Evolutionary conservation across 2,329 filamentous ascomycete genomes (phyloP).

Genomic region (Pseudogymnoascus sp.): DNA sequence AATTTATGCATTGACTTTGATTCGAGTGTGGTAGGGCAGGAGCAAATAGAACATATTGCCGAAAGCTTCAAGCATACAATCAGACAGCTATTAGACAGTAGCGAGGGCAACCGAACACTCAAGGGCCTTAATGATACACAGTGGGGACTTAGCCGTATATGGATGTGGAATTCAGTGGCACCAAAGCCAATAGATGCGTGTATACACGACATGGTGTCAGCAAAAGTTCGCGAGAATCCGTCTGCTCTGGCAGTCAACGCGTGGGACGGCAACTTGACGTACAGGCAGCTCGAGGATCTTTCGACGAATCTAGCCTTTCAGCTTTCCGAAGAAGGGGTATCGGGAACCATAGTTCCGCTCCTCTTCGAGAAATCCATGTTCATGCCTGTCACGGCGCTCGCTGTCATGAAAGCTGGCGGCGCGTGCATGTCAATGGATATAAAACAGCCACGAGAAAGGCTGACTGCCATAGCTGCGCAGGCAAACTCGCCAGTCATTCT

Average conservation of each 20-base stretch:
- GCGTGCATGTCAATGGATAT: slow-evolving; percentile 27
- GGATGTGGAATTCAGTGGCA: background rate
- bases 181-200: background rate
- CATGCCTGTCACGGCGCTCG: slow-evolving; percentile 22
- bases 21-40: background rate
- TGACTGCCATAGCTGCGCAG: background rate
- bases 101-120: background rate
- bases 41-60: background rate
- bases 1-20: slow-evolving; percentile 8
- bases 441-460: slow-evolving; percentile 13
- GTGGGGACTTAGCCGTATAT: background rate
- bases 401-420: slow-evolving; percentile 23
- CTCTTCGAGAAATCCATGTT: slow-evolving; percentile 23
- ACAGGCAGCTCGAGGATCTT: slow-evolving; percentile 20
- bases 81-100: background rate
- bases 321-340: background rate
- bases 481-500: background rate
- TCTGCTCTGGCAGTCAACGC: slow-evolving; percentile 11
- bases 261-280: slow-evolving; percentile 19
- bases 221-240: slow-evolving; percentile 1
- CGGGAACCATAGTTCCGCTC: slow-evolving; percentile 13
- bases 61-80: background rate
- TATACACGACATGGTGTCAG: slow-evolving; percentile 4
- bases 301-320: slow-evolving; percentile 15
- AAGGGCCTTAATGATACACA: background rate